Evolutionary conservation across 805 yeast genomes (phyloP), one percentile per base, ranked within the genome.

Genomic region (Candida parachauliodes): DNA sequence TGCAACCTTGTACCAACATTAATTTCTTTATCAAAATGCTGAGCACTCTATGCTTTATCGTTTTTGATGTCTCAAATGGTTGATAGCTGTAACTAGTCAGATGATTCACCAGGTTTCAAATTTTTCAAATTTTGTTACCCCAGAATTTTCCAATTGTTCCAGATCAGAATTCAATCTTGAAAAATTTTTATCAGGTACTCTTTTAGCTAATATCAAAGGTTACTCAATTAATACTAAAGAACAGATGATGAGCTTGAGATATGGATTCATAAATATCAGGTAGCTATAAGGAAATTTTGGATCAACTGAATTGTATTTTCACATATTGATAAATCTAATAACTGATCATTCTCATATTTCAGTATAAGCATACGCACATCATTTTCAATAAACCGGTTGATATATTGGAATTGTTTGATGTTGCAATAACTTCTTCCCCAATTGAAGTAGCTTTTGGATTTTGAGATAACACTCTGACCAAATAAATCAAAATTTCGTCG

Each of bases 41-140:
- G 30, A 8, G 15, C 30, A 27, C 30, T 27, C 14, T 12, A 27
- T 27, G 30, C n/a, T n/a, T n/a, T n/a, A n/a, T n/a, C n/a, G n/a
- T n/a, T n/a, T n/a, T n/a, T n/a, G n/a, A n/a, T n/a, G n/a, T n/a
- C n/a, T n/a, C n/a, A n/a, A n/a, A n/a, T n/a, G n/a, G n/a, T n/a
- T n/a, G n/a, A n/a, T n/a, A n/a, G n/a, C n/a, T n/a, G n/a, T n/a
- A n/a, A n/a, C n/a, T n/a, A n/a, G n/a, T n/a, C n/a, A n/a, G n/a
- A n/a, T n/a, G n/a, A n/a, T n/a, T n/a, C n/a, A n/a, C n/a, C n/a
- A n/a, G n/a, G n/a, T n/a, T n/a, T n/a, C n/a, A n/a, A n/a, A n/a
- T n/a, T n/a, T n/a, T n/a, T n/a, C n/a, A n/a, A n/a, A n/a, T n/a
- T n/a, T n/a, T n/a, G n/a, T n/a, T n/a, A n/a, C n/a, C n/a, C n/a